Evolutionary conservation across 331 rosid genomes (phyloP).

Genomic region (Quercus tomentella): DNA sequence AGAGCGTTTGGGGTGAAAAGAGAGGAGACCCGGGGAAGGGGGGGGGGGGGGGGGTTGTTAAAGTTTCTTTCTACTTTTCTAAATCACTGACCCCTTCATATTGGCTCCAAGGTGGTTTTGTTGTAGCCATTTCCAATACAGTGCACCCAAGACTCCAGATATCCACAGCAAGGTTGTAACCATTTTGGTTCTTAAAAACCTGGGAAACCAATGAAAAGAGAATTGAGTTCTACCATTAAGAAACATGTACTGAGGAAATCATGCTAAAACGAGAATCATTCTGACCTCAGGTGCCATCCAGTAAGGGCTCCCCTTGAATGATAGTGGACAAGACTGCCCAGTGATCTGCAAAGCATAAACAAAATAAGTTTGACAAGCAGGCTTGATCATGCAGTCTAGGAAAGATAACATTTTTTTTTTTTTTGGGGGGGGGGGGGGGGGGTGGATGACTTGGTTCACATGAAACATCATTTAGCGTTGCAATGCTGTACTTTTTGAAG

Average conservation of each 20-base stretch:
- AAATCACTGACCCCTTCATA: conserved; percentile 79
- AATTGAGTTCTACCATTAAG: conserved; percentile 18
- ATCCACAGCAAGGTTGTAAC: conserved; percentile 91
- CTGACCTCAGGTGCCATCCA: conserved; percentile 99
- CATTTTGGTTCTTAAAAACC: conserved; percentile 81
- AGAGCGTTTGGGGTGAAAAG: background rate
- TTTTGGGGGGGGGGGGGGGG: no score
- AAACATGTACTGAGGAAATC: conserved; percentile 4
- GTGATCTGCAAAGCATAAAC: conserved; percentile 54
- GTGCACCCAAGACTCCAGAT: conserved; percentile 99
- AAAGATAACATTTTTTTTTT: background rate
- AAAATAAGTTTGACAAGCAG: conserved; percentile 19
- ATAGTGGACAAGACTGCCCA: conserved; percentile 87
- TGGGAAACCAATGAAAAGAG: conserved; percentile 32
- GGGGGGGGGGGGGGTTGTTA: background rate
- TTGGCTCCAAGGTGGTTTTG: conserved; percentile 98
- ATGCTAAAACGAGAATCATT: conserved; percentile 7
- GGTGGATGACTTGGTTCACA: background rate
- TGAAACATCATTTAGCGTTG: background rate
- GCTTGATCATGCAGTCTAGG: conserved; percentile 16
- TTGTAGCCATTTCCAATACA: conserved; percentile 96
- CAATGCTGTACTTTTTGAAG: background rate
- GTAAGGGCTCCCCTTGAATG: conserved; percentile 97
- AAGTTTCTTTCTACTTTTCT: conserved; percentile 2
- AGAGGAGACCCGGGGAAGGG: no score